Evolutionary conservation across 164 flowering plant species (phyloP).

Genomic region (Santalum album): DNA sequence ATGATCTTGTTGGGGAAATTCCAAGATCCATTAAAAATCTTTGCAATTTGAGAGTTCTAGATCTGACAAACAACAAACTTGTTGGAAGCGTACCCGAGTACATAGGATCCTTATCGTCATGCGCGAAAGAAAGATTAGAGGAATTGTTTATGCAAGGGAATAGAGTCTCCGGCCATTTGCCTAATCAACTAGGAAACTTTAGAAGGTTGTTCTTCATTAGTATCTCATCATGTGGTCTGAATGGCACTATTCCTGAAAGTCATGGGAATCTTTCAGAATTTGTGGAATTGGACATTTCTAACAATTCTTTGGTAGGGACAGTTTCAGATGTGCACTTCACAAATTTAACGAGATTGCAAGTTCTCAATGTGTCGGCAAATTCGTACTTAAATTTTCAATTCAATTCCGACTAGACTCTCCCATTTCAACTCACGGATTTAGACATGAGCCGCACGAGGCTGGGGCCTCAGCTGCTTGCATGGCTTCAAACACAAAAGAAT

Average conservation of each 20-base stretch:
- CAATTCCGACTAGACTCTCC: constrained; percentile 9
- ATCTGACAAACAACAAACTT: not conserved
- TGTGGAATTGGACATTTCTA: not conserved
- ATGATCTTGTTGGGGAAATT: not conserved
- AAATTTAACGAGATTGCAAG: not conserved
- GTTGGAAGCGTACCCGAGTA: constrained; percentile 4
- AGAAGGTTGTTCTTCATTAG: not conserved
- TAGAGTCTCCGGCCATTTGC: too few relatives aligned
- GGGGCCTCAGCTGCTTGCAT: constrained; percentile 9
- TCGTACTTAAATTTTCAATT: not conserved
- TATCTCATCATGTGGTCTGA: not conserved
- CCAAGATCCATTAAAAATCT: constrained; percentile 4
- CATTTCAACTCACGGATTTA: not conserved
- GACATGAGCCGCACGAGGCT: not conserved
- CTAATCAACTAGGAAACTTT: too few relatives aligned
- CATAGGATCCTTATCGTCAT: not conserved
- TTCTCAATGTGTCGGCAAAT: not conserved
- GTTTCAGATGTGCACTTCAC: not conserved
- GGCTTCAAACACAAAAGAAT: constrained; percentile 8
- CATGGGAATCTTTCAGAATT: not conserved
- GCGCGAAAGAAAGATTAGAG: too few relatives aligned
- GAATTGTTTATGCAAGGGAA: too few relatives aligned
- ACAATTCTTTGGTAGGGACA: not conserved
- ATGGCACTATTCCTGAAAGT: not conserved
- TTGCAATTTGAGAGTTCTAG: constrained; percentile 1